Conservation (phyloP, 2,329 filamentous ascomycete genomes). For the Parafenestella ontariensis region DNA sequence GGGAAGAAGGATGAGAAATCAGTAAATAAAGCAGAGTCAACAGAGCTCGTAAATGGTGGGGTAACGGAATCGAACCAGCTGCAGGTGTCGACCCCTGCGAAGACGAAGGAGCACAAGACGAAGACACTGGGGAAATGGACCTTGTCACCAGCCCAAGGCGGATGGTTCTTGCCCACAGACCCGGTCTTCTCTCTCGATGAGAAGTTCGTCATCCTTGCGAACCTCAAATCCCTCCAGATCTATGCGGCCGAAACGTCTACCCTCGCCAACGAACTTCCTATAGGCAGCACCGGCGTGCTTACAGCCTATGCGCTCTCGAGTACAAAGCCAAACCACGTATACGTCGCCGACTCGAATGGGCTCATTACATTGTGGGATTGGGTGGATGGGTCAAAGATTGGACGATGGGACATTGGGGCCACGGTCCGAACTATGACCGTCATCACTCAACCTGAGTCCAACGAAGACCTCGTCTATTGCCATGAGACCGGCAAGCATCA, state of each 20-base stretch:
- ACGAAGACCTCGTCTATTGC: slow-evolving; percentile 49
- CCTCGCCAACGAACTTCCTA: slow-evolving; percentile 73
- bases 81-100: slow-evolving; percentile 1
- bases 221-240: slow-evolving; percentile 77
- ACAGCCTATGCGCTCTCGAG: slow-evolving; percentile 61
- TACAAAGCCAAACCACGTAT: slow-evolving; percentile 59
- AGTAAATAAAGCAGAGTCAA: slow-evolving; percentile 7
- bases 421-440: slow-evolving; percentile 46
- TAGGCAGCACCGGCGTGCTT: slow-evolving; percentile 52
- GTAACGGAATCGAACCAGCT: neutral
- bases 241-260: slow-evolving; percentile 84
- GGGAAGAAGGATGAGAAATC: slow-evolving; percentile 16
- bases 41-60: slow-evolving; percentile 2
- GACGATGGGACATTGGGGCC: slow-evolving; percentile 52
- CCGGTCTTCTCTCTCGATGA: slow-evolving; percentile 66
- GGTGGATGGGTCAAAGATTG: slow-evolving; percentile 54
- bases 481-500: slow-evolving; percentile 50
- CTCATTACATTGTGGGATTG: slow-evolving; percentile 66
- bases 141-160: slow-evolving; percentile 59
- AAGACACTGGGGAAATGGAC: slow-evolving; percentile 30
- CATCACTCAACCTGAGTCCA: slow-evolving; percentile 34
- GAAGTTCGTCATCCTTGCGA: slow-evolving; percentile 73
- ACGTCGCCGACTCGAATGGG: slow-evolving; percentile 60
- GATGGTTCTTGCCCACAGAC: slow-evolving; percentile 63
- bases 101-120: slow-evolving; percentile 31